Evolutionary conservation across 78 protist genomes (phyloP).

Genomic region (Pelomyxa schiedti): DNA sequence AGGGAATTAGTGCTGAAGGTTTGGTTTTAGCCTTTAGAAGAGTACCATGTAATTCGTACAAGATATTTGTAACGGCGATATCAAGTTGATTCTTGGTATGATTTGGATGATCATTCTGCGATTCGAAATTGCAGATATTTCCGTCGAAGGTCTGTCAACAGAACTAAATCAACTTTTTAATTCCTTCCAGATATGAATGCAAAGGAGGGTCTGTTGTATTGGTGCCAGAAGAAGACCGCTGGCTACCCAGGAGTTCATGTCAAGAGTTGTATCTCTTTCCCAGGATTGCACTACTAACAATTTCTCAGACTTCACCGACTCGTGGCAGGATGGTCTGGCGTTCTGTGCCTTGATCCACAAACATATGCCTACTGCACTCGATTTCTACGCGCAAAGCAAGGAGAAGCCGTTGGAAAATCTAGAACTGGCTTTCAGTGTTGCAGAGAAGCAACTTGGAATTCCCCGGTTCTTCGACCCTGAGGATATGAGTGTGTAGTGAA

Average conservation of each 20-base stretch:
- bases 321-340: constrained; percentile 61
- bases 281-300: too few relatives aligned
- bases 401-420: constrained; percentile 42
- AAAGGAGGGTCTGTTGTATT: constrained; percentile 58
- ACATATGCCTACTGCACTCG: constrained; percentile 57
- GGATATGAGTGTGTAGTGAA: constrained; percentile 39
- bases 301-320: constrained; percentile 54
- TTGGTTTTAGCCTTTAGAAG: too few relatives aligned
- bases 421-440: constrained; percentile 59
- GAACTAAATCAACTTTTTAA: too few relatives aligned
- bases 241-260: constrained; percentile 38
- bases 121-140: constrained; percentile 50
- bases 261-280: too few relatives aligned
- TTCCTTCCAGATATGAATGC: constrained; percentile 32
- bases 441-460: constrained; percentile 61
- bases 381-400: constrained; percentile 28
- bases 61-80: constrained; percentile 35
- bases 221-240: constrained; percentile 51
- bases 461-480: constrained; percentile 62
- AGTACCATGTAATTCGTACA: too few relatives aligned
- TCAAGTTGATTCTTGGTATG: constrained; percentile 64
- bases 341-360: constrained; percentile 67
- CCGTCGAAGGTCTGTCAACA: constrained; percentile 21
- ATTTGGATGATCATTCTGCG: constrained; percentile 59
- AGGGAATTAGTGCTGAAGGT: too few relatives aligned